phyloP scores from a whole-genome alignment of 805 yeast species.

The Priceomyces castillae region DNA sequence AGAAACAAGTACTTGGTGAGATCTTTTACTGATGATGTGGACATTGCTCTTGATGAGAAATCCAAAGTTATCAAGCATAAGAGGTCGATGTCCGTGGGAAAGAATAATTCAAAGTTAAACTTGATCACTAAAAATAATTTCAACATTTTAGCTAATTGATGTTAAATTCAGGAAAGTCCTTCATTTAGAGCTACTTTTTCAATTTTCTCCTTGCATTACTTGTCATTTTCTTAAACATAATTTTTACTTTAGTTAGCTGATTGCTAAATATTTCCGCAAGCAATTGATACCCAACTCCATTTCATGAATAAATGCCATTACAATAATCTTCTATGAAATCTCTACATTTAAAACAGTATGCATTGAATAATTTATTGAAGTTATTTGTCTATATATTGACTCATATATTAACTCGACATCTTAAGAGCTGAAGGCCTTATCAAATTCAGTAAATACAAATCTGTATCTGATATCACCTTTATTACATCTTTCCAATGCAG shows the following conservation, averaged over 20 bases:
- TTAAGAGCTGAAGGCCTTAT: conserved; percentile 37
- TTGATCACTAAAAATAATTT: conserved; percentile 34
- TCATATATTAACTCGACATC: too few relatives aligned
- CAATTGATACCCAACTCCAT: background rate
- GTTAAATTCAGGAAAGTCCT: background rate
- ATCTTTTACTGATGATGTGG: conserved; percentile 18
- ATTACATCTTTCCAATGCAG: conserved; percentile 34
- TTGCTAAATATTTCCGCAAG: background rate
- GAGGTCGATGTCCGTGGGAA: conserved; percentile 39
- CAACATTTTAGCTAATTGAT: conserved; percentile 20
- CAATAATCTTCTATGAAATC: background rate
- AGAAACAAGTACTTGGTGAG: conserved; percentile 19
- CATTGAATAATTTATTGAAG: too few relatives aligned
- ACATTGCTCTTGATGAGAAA: conserved; percentile 20
- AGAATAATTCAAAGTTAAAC: conserved; percentile 32
- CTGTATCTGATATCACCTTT: conserved; percentile 44
- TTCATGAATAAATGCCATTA: background rate
- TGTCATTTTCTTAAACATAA: background rate
- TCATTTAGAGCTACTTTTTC: background rate
- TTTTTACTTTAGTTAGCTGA: background rate
- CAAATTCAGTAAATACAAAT: conserved; percentile 57
- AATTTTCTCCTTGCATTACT: background rate
- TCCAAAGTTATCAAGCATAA: conserved; percentile 20
- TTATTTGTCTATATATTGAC: too few relatives aligned
- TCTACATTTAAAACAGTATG: too few relatives aligned